Base-by-base conservation (phyloP, 164 flowering plant genomes). In the Warburgia ugandensis region DNA sequence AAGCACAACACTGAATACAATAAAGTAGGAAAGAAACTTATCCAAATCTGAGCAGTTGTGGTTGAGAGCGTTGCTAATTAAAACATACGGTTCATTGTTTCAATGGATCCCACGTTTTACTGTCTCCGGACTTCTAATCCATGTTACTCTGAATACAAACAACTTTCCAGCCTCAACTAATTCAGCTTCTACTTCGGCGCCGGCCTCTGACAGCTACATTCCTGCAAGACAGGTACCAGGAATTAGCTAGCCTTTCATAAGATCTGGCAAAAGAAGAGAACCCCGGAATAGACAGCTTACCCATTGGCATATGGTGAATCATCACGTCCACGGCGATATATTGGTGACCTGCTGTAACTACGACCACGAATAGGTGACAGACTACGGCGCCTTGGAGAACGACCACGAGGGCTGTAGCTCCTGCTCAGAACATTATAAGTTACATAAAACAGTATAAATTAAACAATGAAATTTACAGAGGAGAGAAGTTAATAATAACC, bases 341-440 rank as follows among this genome's bases (percentile, higher is more conserved):
- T 66, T 40, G 97, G 94, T 37, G 94, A 85, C 66, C 81, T 75
- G 73, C 94, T 85, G 54, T 67, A 70, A 69, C 86, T 81, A 55
- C 83, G 83, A 0, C 80, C 76, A 57, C 77, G 92, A 52, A 35
- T 52, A 17, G 97, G 90, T 28, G 90, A 75, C 37, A 59, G 14
- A 57, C 92, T 89, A 33, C 50, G 49, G 36, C 79, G 84, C 41
- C 73, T 70, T 23, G 95, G 94, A 27, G 89, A 79, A 35, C 77
- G 77, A 8, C 70, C 89, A 37, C 87, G 94, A 17, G 95, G 97
- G 58, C 95, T 89, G 66, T 77, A 76, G 44, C 86, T 81, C 83
- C 94, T 87, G 80, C 25, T 29, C 52, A 70, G 21, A 52, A 42
- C 25, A 52, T 16, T 12, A n/a, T n/a, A n/a, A n/a, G n/a, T n/a